Percentiles rank a stretch among this genome's conserved stretches.
These are phyloP conservation scores for Colletotrichum endophyticum DNA, from an alignment of 2,329 filamentous ascomycete genomes.

Conservation along the genomic window DNA sequence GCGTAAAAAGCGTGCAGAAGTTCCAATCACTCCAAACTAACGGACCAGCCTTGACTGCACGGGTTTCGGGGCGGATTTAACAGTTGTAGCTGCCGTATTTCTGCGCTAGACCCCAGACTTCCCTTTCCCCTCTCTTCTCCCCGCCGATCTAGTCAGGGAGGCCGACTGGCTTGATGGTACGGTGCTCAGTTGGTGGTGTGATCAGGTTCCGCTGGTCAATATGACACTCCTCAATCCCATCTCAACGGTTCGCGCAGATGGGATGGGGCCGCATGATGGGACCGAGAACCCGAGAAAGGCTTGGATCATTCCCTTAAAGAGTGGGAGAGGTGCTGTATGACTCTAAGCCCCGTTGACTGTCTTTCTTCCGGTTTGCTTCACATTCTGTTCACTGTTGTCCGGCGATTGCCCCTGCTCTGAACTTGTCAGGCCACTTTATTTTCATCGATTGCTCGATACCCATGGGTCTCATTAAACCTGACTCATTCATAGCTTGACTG, in stretches of 20 bases:
- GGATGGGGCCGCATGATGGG: background rate
- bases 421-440: background rate
- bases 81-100: background rate
- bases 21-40: background rate
- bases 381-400: background rate
- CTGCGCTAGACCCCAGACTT: background rate
- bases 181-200: background rate
- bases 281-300: background rate
- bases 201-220: background rate
- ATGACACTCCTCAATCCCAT: background rate
- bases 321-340: background rate
- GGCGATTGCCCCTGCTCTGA: background rate
- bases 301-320: background rate
- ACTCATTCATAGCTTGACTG: background rate
- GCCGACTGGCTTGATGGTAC: background rate
- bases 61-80: constrained; percentile 9
- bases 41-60: background rate
- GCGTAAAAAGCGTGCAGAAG: background rate
- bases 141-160: background rate
- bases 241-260: background rate
- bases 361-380: background rate
- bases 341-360: background rate
- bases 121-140: background rate
- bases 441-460: background rate
- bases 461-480: background rate